phyloP scores from a whole-genome alignment of 176 grass and related monocot species.

The Elymus sibiricus region DNA sequence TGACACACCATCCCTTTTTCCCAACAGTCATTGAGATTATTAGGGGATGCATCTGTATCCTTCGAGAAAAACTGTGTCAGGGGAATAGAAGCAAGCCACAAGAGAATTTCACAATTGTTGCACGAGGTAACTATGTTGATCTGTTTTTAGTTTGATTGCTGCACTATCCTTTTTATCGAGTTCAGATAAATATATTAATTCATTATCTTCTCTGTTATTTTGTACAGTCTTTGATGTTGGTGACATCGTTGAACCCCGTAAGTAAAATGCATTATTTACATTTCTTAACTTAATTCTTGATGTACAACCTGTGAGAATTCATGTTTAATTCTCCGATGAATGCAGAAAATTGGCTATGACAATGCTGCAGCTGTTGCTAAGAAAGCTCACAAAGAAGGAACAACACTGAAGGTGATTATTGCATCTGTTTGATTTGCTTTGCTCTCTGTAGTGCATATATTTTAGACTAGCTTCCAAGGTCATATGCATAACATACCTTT shows the following conservation, averaged over 20 bases:
- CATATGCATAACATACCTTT: neutral
- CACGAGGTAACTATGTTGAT: constrained; percentile 67
- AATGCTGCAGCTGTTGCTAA: constrained; percentile 95
- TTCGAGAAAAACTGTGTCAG: constrained; percentile 97
- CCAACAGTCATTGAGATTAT: constrained; percentile 75
- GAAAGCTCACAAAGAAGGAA: constrained; percentile 99
- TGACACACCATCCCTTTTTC: constrained; percentile 2
- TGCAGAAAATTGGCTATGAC: constrained; percentile 98
- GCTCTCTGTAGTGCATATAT: neutral
- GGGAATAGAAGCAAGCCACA: constrained; percentile 88
- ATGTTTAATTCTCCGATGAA: constrained; percentile 27
- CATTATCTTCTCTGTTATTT: constrained; percentile 28
- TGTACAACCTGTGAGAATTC: neutral
- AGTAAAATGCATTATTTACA: constrained; percentile 37
- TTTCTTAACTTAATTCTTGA: constrained; percentile 12
- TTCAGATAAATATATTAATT: neutral
- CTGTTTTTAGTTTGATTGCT: neutral
- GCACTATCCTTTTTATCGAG: neutral
- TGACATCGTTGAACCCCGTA: constrained; percentile 97
- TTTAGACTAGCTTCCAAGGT: neutral
- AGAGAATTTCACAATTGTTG: constrained; percentile 89
- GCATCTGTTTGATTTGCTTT: constrained; percentile 20
- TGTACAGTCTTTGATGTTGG: constrained; percentile 91
- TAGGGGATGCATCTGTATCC: constrained; percentile 86
- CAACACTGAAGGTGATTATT: constrained; percentile 85